Base-by-base conservation (phyloP, 2,329 filamentous ascomycete species). In the Apiospora marii region DNA sequence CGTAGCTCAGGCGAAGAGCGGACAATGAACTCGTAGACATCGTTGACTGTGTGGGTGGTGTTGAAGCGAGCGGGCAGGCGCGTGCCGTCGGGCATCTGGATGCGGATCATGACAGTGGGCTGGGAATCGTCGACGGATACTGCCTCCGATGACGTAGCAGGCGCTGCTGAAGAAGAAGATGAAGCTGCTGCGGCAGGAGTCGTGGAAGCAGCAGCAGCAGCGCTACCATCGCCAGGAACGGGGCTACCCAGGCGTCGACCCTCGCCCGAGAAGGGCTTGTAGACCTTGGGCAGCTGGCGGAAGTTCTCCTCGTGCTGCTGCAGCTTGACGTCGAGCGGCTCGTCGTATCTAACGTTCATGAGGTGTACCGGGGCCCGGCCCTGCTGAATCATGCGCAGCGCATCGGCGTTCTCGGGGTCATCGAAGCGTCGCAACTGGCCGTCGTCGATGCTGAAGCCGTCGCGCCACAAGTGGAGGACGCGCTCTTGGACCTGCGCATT, bases 391-490 rank as follows among this genome's bases (percentile, higher is more conserved):
- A 95, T 92, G 72, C 90, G 86, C 64, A 96, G 85, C 70, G 93
- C 92, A 69, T 87, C 86, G 43, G 91, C 89, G 80, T 96, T 95
- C 43, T 87, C 88, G 0, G 93, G 93, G 80, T 96, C 93, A 78
- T 95, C 92, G 79, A 94, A 96, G 72, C 93, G 90, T 80, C 89
- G 91, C 49, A 96, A 89, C 67, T 91, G 89, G 41, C 94, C 94
- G 78, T 96, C 93, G 73, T 95, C 94, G 74, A 97, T 91, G 75
- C 93, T 96, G 84, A 96, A 96, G 19, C 94, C 94, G 79, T 97
- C 92, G 58, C 89, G 88, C 94, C 94, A 97, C 64, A 96, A 87
- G 78, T 96, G 94, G 70, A 97, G 86, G 14, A 90, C 88, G 69
- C 93, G 91, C 69, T 90, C 90, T 74, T 93, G 90, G 6, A 89